These are phyloP conservation scores for Asterella californica DNA, from an alignment of 225 moss, liverwort and hornwort species.

Conservation along the genomic window DNA sequence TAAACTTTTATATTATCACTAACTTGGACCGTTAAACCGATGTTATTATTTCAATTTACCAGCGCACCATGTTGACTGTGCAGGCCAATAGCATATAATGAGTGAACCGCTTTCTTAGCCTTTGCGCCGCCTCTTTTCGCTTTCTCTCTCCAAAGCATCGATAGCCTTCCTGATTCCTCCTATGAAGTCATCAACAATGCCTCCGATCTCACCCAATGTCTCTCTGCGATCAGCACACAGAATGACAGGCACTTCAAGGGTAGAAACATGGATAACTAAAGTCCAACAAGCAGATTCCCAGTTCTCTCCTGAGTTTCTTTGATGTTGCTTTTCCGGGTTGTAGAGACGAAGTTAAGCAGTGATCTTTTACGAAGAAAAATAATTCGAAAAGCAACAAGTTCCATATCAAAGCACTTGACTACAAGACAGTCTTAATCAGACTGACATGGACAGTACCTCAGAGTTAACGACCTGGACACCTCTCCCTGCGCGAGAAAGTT, in stretches of 20 bases:
- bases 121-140: slow-evolving; percentile 14
- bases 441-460: background rate
- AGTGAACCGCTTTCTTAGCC: too few species aligned
- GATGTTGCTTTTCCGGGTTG: background rate
- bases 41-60: too few species aligned
- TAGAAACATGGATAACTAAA: background rate
- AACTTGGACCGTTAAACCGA: too few species aligned
- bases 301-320: background rate
- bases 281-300: background rate
- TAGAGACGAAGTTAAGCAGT: too few species aligned
- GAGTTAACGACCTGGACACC: background rate
- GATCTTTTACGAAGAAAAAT: too few species aligned
- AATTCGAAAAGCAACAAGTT: too few species aligned
- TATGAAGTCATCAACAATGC: slow-evolving; percentile 70
- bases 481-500: background rate
- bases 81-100: too few species aligned
- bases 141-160: slow-evolving; percentile 38
- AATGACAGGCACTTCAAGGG: background rate
- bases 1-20: too few species aligned
- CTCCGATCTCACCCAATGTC: slow-evolving; percentile 58
- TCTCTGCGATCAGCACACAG: slow-evolving; percentile 41
- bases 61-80: too few species aligned
- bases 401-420: background rate
- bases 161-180: slow-evolving; percentile 71
- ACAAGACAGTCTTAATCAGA: background rate